These are phyloP conservation scores for Verbena officinalis DNA, from an alignment of 257 asterid species.

Conservation along the genomic window DNA sequence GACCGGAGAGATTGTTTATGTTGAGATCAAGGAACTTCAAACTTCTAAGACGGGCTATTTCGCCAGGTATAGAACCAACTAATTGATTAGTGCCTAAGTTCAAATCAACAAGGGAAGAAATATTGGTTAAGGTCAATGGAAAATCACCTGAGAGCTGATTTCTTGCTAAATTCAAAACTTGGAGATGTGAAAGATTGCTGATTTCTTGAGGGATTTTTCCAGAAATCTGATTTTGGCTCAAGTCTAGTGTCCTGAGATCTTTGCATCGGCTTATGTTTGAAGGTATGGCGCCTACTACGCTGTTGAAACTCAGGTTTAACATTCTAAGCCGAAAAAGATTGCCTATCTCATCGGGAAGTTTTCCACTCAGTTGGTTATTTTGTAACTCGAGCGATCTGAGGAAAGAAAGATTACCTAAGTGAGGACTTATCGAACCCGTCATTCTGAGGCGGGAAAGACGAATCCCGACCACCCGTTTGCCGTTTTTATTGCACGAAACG, in stretches of 20 bases:
- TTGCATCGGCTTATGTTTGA: constrained; percentile 40
- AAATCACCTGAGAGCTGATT: constrained; percentile 52
- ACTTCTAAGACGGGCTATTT: constrained; percentile 36
- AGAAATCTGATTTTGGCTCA: constrained; percentile 49
- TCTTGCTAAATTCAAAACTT: constrained; percentile 42
- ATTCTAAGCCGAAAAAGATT: constrained; percentile 37
- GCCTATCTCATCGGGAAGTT: constrained; percentile 48
- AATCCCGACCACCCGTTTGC: constrained; percentile 39
- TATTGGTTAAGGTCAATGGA: constrained; percentile 49
- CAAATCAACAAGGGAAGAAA: constrained; percentile 33
- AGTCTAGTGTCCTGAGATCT: constrained; percentile 40
- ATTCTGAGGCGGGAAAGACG: constrained; percentile 48
- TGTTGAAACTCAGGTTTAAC: constrained; percentile 43
- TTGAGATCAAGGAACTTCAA: constrained; percentile 55
- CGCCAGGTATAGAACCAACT: constrained; percentile 41
- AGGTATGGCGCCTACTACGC: constrained; percentile 46
- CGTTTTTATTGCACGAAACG: constrained; percentile 42
- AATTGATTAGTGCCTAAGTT: constrained; percentile 43
- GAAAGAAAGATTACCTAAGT: constrained; percentile 56
- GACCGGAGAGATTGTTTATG: constrained; percentile 50
- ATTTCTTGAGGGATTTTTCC: constrained; percentile 46
- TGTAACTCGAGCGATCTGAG: constrained; percentile 54
- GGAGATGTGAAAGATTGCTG: constrained; percentile 39
- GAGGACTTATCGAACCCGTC: constrained; percentile 53
- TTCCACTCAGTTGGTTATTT: constrained; percentile 46